phyloP scores from a whole-genome alignment of 148 eudicot genomes.

The Camellia lanceoleosa region DNA sequence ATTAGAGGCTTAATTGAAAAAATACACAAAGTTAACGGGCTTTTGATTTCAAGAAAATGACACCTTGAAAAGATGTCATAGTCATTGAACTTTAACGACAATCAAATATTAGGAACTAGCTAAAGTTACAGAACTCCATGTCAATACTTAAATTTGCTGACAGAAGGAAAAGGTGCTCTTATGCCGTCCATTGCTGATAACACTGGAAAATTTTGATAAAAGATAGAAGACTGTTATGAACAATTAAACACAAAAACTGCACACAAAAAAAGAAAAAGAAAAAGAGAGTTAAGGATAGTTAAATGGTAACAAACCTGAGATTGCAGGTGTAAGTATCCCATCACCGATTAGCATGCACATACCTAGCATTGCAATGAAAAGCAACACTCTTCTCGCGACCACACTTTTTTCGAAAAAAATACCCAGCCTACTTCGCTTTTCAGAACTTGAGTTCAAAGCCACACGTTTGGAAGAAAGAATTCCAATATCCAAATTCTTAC shows the following conservation, averaged over 20 bases:
- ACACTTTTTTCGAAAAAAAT: constrained; percentile 50
- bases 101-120: too few relatives aligned
- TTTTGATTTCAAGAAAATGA: too few relatives aligned
- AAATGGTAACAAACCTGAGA: constrained; percentile 48
- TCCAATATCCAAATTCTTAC: constrained; percentile 57
- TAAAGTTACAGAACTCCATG: constrained; percentile 16
- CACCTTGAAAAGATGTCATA: too few relatives aligned
- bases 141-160: constrained; percentile 55
- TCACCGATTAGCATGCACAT: constrained; percentile 84
- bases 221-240: constrained; percentile 7
- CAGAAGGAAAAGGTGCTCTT: constrained; percentile 61
- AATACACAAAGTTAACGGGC: too few relatives aligned
- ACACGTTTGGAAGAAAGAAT: constrained; percentile 34
- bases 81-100: too few relatives aligned
- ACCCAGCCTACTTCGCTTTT: constrained; percentile 42
- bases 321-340: constrained; percentile 77
- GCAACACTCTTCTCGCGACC: constrained; percentile 54
- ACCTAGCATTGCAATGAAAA: constrained; percentile 65
- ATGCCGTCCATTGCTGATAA: constrained; percentile 72
- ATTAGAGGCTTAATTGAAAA: too few relatives aligned
- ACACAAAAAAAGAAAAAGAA: not conserved
- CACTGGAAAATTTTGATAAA: constrained; percentile 28
- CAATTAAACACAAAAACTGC: not conserved
- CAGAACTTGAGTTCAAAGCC: constrained; percentile 17
- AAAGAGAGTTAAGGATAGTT: not conserved